Evolutionary conservation across 441 rosid genomes (phyloP), one percentile per base, ranked within the genome.

Genomic region (Gossypium trilobum): DNA sequence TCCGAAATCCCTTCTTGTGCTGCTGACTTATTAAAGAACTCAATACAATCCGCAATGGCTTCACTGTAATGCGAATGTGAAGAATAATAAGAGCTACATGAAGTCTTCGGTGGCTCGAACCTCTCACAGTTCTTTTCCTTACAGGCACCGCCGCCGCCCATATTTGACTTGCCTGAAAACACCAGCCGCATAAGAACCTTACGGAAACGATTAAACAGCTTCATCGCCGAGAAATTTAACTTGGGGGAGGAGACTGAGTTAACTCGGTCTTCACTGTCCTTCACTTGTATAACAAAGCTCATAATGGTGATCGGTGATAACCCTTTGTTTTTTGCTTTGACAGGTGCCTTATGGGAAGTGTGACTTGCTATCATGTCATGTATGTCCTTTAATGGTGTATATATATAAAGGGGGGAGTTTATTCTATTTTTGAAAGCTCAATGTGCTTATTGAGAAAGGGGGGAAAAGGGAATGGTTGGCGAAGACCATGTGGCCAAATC

Each of bases 41-140:
- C 98, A 27, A 93, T 93, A 75, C 98, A 91, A 77, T 93, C 98
- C 0, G 97, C 88, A 11, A 92, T 89, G 44, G 98, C 97, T 75
- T 91, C 98, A 4, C 76, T 81, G 72, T 89, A 91, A 48, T 89
- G 97, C 2, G 92, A 79, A 4, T 88, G 92, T 11, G 98, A 91
- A 0, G 97, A 93, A 84, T 91, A 91, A 72, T 89, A 88, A 0
- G 97, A 89, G 84, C 97, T 87, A 77, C 93, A 93, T 4, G 98
- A 93, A 25, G 89, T 87, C 88, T 91, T 91, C 0, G 98, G 97
- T 0, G 93, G 97, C 52, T 91, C 97, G 56, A 82, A 88, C 78
- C 79, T 83, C 54, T 84, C 89, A 25, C 84, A 80, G 36, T 74
- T 56, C 54, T 76, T 71, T 51, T 62, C 79, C 69, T 73, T 78